Percentiles rank a stretch among this genome's conserved stretches.
Evolutionary conservation across 2,329 filamentous ascomycete species (phyloP).

Genomic region (Xylaria hypoxylon): DNA sequence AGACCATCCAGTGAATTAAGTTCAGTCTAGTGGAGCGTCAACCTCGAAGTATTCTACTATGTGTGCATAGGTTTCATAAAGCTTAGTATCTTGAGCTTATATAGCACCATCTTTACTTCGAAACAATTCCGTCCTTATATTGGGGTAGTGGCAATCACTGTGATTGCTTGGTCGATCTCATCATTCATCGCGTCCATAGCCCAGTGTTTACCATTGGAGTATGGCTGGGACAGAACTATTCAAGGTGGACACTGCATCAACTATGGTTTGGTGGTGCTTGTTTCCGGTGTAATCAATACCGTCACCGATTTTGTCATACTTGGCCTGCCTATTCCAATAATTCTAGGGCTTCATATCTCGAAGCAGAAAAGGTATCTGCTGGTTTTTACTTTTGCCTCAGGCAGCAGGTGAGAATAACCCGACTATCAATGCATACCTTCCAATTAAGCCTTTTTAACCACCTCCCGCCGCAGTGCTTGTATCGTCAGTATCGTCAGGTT

Average conservation of each 20-base stretch:
- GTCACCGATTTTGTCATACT: constrained; percentile 28
- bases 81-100: constrained; percentile 29
- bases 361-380: constrained; percentile 24
- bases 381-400: constrained; percentile 22
- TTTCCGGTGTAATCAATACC: constrained; percentile 26
- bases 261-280: constrained; percentile 14
- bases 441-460: not conserved
- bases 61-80: constrained; percentile 23
- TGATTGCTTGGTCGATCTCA: constrained; percentile 10
- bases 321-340: constrained; percentile 16
- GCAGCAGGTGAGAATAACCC: constrained; percentile 8
- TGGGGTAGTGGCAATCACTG: not conserved
- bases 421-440: not conserved
- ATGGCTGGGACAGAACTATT: constrained; percentile 7
- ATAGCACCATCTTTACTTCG: constrained; percentile 21
- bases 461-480: constrained; percentile 10
- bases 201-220: constrained; percentile 24
- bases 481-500: constrained; percentile 32
- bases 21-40: not conserved
- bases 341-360: not conserved
- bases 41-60: constrained; percentile 6
- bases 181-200: not conserved
- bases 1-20: not conserved
- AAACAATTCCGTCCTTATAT: constrained; percentile 10
- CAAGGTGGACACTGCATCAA: constrained; percentile 18